phyloP scores from a whole-genome alignment of 495 filamentous ascomycete species.

The Neurospora sp. region DNA sequence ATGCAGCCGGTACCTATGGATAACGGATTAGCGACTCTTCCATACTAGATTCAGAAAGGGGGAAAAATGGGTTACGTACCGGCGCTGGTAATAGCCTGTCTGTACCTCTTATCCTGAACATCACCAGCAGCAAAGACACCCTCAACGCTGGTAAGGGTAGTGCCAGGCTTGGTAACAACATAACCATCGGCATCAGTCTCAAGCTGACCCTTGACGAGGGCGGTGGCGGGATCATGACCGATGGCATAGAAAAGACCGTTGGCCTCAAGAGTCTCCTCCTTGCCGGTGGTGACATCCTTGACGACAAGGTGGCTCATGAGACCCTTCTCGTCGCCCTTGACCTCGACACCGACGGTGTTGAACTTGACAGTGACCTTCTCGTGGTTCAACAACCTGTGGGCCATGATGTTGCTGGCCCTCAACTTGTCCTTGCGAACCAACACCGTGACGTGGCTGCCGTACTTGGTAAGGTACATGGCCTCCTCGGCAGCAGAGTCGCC shows the following conservation, averaged over 20 bases:
- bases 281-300: conserved; percentile 67
- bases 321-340: conserved; percentile 74
- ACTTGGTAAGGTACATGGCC: conserved; percentile 95
- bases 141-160: conserved; percentile 75
- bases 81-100: conserved; percentile 95
- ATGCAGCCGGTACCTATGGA: conserved; percentile 77
- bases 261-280: conserved; percentile 71
- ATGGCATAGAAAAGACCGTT: conserved; percentile 97
- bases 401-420: conserved; percentile 85
- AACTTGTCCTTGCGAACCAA: conserved; percentile 80
- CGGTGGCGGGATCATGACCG: conserved; percentile 89
- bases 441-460: conserved; percentile 88
- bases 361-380: conserved; percentile 84
- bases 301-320: conserved; percentile 78
- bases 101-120: conserved; percentile 96
- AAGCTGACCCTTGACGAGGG: conserved; percentile 76
- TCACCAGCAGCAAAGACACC: conserved; percentile 97
- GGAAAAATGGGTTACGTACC: conserved; percentile 46
- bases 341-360: conserved; percentile 70
- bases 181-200: conserved; percentile 80
- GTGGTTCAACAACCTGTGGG: conserved; percentile 67
- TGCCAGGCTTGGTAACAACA: conserved; percentile 80
- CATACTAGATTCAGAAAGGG: neutral
- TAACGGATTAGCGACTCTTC: conserved; percentile 22
- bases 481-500: conserved; percentile 97